Conservation (phyloP, 495 filamentous ascomycete genomes). For the Neurospora tetraspora region DNA sequence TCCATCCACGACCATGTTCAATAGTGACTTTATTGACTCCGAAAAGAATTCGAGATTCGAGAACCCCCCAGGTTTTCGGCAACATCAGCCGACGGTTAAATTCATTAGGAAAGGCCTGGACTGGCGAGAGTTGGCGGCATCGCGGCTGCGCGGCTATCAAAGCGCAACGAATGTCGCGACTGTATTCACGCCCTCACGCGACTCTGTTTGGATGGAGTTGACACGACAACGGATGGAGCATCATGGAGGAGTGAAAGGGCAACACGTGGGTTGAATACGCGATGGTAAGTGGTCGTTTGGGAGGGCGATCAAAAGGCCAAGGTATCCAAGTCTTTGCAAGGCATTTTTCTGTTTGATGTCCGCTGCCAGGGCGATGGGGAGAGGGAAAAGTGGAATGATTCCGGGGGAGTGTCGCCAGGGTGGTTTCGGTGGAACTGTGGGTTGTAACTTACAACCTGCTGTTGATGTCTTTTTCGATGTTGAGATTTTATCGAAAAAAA, state of each 20-base stretch:
- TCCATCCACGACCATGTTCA: neutral
- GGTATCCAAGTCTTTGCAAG: neutral
- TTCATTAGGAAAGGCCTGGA: neutral
- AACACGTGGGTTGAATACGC: neutral
- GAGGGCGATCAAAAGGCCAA: neutral
- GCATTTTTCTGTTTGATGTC: neutral
- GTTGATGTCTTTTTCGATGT: neutral
- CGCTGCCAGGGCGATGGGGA: neutral
- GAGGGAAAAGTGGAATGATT: neutral
- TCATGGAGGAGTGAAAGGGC: neutral
- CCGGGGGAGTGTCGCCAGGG: neutral
- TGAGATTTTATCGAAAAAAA: neutral
- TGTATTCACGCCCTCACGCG: neutral
- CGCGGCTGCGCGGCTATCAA: neutral
- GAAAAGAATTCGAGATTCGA: neutral
- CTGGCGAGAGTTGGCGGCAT: neutral
- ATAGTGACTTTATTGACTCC: neutral
- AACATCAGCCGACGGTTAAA: neutral
- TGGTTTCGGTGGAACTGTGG: neutral
- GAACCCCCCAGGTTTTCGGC: neutral
- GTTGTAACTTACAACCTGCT: neutral
- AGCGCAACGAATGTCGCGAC: neutral
- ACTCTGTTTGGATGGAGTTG: neutral
- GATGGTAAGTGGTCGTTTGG: neutral
- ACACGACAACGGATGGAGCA: neutral